These are phyloP conservation scores for Chytriomyces sp. DNA, from an alignment of 192 early-diverging fungal species.

Conservation along the genomic window DNA sequence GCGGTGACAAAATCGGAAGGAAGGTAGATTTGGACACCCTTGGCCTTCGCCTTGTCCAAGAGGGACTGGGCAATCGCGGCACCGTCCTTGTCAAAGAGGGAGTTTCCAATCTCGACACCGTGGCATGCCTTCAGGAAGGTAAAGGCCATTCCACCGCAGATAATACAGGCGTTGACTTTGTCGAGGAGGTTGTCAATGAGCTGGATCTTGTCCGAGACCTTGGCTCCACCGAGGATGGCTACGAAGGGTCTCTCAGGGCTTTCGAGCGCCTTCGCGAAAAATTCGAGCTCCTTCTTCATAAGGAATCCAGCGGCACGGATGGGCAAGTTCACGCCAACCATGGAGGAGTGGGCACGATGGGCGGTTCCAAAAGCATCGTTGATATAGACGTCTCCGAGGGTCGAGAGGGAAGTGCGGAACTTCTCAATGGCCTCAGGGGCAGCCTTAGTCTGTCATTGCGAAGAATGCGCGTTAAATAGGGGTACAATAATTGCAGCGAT, in stretches of 20 bases:
- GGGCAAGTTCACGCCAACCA: slow-evolving; percentile 94
- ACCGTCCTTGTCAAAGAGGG: slow-evolving; percentile 88
- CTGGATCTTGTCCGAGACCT: slow-evolving; percentile 98
- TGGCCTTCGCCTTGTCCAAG: slow-evolving; percentile 86
- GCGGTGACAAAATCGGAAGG: slow-evolving; percentile 89
- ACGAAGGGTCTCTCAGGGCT: slow-evolving; percentile 90
- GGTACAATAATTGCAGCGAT: neutral
- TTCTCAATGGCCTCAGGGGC: slow-evolving; percentile 70
- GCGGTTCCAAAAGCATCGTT: slow-evolving; percentile 99
- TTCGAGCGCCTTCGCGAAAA: slow-evolving; percentile 96
- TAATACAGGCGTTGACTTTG: slow-evolving; percentile 70
- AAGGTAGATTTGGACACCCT: slow-evolving; percentile 87
- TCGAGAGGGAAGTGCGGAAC: slow-evolving; percentile 92
- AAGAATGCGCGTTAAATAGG: neutral
- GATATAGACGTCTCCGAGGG: slow-evolving; percentile 93
- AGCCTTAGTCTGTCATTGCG: slow-evolving; percentile 77
- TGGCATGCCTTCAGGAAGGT: slow-evolving; percentile 95
- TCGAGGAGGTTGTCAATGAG: slow-evolving; percentile 97
- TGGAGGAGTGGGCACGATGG: slow-evolving; percentile 94
- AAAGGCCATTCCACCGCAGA: slow-evolving; percentile 95
- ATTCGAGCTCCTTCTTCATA: slow-evolving; percentile 99
- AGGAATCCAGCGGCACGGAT: slow-evolving; percentile 91
- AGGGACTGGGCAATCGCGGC: slow-evolving; percentile 79
- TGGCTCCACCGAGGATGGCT: slow-evolving; percentile 96
- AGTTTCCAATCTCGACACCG: slow-evolving; percentile 87